Percentiles rank a stretch among this genome's conserved stretches.
These are phyloP conservation scores for Flammula alnicola DNA, from an alignment of 1,284 basidiomycete genomes.

Conservation along the genomic window DNA sequence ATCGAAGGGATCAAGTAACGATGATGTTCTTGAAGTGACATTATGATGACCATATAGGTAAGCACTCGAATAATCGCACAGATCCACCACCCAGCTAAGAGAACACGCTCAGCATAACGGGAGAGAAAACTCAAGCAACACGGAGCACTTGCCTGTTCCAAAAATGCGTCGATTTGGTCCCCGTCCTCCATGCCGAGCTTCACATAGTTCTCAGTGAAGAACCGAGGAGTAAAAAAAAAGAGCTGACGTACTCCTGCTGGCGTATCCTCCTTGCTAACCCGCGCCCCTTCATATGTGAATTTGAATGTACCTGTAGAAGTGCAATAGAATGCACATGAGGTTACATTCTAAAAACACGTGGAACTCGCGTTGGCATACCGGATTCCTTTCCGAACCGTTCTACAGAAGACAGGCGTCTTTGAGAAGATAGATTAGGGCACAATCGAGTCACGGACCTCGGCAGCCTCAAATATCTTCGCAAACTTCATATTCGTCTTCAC, in stretches of 20 bases:
- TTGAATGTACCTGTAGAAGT: constrained; percentile 53
- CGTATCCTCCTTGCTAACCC: constrained; percentile 52
- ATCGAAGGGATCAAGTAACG: too few relatives aligned
- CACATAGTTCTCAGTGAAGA: constrained; percentile 2
- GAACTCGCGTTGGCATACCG: constrained; percentile 36
- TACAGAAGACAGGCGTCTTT: too few relatives aligned
- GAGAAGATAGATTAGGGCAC: too few relatives aligned
- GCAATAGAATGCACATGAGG: background rate
- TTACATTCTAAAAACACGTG: background rate
- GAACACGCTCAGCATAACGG: background rate
- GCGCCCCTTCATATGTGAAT: constrained; percentile 57
- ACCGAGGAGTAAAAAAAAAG: background rate
- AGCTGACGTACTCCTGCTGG: constrained; percentile 50
- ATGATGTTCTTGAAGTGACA: too few relatives aligned
- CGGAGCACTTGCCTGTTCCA: constrained; percentile 51
- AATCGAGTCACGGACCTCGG: constrained; percentile 56
- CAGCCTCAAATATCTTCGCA: constrained; percentile 66
- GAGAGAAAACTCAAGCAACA: background rate
- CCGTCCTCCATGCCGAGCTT: constrained; percentile 62
- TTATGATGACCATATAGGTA: background rate
- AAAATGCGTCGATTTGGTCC: constrained; percentile 58
- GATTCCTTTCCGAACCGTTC: constrained; percentile 62
- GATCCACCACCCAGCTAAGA: constrained; percentile 19
- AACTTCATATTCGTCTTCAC: constrained; percentile 67
- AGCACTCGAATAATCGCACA: background rate